Conservation (phyloP, 2,329 filamentous ascomycete genomes). For the Botrytis hyacinthi region DNA sequence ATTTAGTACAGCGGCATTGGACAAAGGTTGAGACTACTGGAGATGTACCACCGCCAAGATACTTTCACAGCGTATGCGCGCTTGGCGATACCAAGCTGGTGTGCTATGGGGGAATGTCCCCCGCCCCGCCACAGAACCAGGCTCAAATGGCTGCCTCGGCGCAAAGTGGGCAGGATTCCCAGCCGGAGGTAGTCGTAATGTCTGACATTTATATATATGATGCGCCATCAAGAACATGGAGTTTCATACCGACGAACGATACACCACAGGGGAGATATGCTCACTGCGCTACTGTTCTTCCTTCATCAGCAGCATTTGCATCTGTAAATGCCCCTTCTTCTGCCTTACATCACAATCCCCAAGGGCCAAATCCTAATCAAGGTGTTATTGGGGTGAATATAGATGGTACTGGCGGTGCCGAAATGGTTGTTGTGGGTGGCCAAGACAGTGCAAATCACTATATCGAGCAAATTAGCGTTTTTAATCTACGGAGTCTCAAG, state of each 20-base stretch:
- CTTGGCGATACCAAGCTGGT: slow-evolving; percentile 94
- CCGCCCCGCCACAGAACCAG: slow-evolving; percentile 50
- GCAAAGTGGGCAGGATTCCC: slow-evolving; percentile 55
- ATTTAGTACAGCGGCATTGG: slow-evolving; percentile 90
- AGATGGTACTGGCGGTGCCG: slow-evolving; percentile 86
- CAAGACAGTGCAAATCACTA: slow-evolving; percentile 98
- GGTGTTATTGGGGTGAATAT: slow-evolving; percentile 84
- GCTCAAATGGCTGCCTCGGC: slow-evolving; percentile 46
- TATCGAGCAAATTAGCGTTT: slow-evolving; percentile 97
- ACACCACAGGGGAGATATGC: slow-evolving; percentile 92
- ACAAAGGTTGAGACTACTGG: slow-evolving; percentile 81
- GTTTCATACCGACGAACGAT: slow-evolving; percentile 74
- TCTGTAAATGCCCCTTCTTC: slow-evolving; percentile 81
- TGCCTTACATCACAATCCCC: slow-evolving; percentile 85
- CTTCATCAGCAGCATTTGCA: slow-evolving; percentile 82
- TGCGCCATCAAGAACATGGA: slow-evolving; percentile 79
- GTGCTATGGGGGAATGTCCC: slow-evolving; percentile 98
- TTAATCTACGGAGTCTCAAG: slow-evolving; percentile 90
- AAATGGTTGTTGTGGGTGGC: slow-evolving; percentile 96
- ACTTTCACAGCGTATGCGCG: slow-evolving; percentile 95
- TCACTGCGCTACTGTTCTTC: slow-evolving; percentile 89
- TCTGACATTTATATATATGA: slow-evolving; percentile 97
- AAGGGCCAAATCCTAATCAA: slow-evolving; percentile 78
- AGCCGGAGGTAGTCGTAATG: slow-evolving; percentile 92
- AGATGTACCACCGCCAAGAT: slow-evolving; percentile 84